Conservation (phyloP, 441 rosid species). For the Francoa sonchifolia region DNA sequence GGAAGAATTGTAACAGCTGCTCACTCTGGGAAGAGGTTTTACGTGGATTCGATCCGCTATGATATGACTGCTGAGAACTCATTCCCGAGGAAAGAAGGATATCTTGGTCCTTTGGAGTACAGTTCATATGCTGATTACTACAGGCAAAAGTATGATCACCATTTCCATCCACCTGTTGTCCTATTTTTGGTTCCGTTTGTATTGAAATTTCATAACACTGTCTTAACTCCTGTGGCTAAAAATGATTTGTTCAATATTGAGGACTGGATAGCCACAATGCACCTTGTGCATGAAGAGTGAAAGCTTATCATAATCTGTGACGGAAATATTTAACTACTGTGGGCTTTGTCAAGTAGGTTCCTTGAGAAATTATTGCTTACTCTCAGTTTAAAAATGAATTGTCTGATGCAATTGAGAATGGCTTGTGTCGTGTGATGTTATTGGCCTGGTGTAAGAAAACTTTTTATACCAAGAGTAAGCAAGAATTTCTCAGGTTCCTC, state of each 20-base stretch:
- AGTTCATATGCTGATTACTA: constrained; percentile 93
- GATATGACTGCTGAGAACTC: constrained; percentile 95
- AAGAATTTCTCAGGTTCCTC: background rate
- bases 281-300: constrained; percentile 42
- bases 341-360: no score
- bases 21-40: constrained; percentile 98
- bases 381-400: no score
- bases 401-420: no score
- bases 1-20: constrained; percentile 96
- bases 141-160: constrained; percentile 70
- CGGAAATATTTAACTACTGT: constrained; percentile 20
- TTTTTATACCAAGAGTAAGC: no score
- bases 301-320: constrained; percentile 25
- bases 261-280: constrained; percentile 32
- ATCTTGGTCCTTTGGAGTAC: constrained; percentile 96
- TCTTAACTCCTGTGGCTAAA: background rate
- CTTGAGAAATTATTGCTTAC: no score
- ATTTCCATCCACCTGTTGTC: background rate
- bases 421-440: no score
- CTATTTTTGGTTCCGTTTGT: background rate
- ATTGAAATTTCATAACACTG: background rate
- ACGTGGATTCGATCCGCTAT: constrained; percentile 75
- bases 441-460: no score
- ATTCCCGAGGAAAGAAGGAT: constrained; percentile 98
- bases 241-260: constrained; percentile 8